These are phyloP conservation scores for Phytophthora pini DNA, from an alignment of 352 stramenopile genomes.

Conservation along the genomic window DNA sequence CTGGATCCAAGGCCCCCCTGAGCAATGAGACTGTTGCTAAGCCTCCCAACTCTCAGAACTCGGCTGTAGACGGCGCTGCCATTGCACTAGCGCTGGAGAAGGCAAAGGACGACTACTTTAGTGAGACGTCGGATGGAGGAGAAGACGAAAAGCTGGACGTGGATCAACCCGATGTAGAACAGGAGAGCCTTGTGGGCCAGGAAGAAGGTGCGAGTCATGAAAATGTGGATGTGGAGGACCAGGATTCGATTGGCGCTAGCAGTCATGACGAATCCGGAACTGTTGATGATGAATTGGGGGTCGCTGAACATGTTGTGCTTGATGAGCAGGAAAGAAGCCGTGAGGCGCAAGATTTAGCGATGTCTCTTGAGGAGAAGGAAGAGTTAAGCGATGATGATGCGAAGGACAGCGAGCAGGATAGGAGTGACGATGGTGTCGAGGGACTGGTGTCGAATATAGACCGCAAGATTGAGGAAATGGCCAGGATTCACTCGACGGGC, in stretches of 20 bases:
- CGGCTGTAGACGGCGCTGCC: slow-evolving; percentile 31
- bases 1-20: slow-evolving; percentile 8
- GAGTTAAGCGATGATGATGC: slow-evolving; percentile 28
- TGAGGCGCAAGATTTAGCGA: slow-evolving; percentile 31
- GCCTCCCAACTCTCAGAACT: slow-evolving; percentile 36
- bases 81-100: slow-evolving; percentile 40
- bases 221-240: slow-evolving; percentile 26
- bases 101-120: slow-evolving; percentile 45
- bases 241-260: slow-evolving; percentile 34
- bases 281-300: slow-evolving; percentile 37
- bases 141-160: slow-evolving; percentile 31
- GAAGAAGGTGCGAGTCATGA: slow-evolving; percentile 43
- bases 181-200: slow-evolving; percentile 21
- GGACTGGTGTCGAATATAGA: slow-evolving; percentile 23
- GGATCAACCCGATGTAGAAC: slow-evolving; percentile 42
- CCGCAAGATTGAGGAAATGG: slow-evolving; percentile 21
- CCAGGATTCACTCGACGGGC: slow-evolving; percentile 20
- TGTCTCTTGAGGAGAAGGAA: slow-evolving; percentile 32
- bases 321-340: slow-evolving; percentile 43
- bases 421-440: slow-evolving; percentile 30
- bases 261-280: slow-evolving; percentile 37
- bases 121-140: slow-evolving; percentile 36
- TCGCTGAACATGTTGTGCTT: slow-evolving; percentile 43
- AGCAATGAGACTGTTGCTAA: slow-evolving; percentile 2
- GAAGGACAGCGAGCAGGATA: slow-evolving; percentile 22